Conservation (phyloP, 2,329 filamentous ascomycete genomes). For the Cladosporium austrohemisphaericum region DNA sequence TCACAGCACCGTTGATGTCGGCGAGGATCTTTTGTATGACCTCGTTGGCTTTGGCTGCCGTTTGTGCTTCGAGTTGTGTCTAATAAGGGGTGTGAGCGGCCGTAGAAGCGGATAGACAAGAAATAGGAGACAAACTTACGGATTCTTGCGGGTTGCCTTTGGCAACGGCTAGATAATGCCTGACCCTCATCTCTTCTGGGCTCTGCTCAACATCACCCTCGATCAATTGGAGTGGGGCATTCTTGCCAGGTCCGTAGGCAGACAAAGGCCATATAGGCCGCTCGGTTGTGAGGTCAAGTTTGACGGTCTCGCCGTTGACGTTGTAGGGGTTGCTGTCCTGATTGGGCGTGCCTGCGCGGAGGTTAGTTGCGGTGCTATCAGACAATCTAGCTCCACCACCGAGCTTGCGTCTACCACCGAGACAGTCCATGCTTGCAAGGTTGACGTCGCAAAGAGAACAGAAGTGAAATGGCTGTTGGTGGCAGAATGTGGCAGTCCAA, state of each 20-base stretch:
- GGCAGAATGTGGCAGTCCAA: not conserved
- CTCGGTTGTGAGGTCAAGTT: conserved; percentile 44
- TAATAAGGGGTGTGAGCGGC: not conserved
- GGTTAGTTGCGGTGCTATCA: too few relatives aligned
- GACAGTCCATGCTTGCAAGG: too few relatives aligned
- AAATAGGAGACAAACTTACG: conserved; percentile 35
- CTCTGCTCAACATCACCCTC: conserved; percentile 81
- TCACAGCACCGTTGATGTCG: conserved; percentile 68
- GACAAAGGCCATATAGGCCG: conserved; percentile 82
- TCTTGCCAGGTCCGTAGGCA: conserved; percentile 72
- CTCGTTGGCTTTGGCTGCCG: conserved; percentile 21
- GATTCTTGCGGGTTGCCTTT: conserved; percentile 55
- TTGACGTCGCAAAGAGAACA: not conserved
- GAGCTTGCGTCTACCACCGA: too few relatives aligned
- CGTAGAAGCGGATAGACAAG: not conserved
- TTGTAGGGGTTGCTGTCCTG: conserved; percentile 36
- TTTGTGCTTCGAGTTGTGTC: conserved; percentile 3
- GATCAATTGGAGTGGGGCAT: conserved; percentile 78
- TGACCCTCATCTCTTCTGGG: conserved; percentile 76
- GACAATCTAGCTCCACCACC: too few relatives aligned
- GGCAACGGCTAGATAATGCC: conserved; percentile 63
- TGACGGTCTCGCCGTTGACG: conserved; percentile 58
- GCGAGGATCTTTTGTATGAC: conserved; percentile 63
- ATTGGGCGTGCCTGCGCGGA: not conserved
- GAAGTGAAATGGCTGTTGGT: not conserved